Percentiles rank a stretch among this genome's conserved stretches.
These are phyloP conservation scores for Blastobotrys indianensis DNA, from an alignment of 1,139 yeast species.

Conservation along the genomic window DNA sequence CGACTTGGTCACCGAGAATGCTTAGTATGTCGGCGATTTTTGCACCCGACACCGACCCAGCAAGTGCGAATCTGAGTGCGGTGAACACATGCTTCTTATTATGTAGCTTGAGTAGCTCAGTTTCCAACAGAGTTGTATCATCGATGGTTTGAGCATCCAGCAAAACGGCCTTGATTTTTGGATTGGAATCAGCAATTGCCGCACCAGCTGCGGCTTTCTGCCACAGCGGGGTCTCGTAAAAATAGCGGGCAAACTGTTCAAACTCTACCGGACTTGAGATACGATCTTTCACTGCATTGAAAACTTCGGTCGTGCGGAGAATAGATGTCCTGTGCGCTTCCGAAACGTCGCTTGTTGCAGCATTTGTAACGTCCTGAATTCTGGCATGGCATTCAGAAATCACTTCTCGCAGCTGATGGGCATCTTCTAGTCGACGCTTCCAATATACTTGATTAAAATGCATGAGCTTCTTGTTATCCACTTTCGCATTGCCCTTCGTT, in stretches of 20 bases:
- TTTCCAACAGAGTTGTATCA: slow-evolving; percentile 4
- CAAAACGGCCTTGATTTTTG: background rate
- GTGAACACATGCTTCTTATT: slow-evolving; percentile 45
- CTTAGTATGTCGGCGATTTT: slow-evolving; percentile 11
- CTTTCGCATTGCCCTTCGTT: slow-evolving; percentile 92
- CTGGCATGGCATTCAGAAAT: slow-evolving; percentile 16
- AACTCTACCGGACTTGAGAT: slow-evolving; percentile 22
- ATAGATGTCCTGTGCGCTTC: slow-evolving; percentile 2
- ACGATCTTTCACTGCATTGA: slow-evolving; percentile 17
- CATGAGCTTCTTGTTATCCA: slow-evolving; percentile 65
- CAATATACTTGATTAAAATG: slow-evolving; percentile 69
- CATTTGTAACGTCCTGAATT: slow-evolving; percentile 5
- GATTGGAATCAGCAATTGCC: background rate
- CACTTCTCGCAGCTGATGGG: slow-evolving; percentile 15
- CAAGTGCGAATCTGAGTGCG: slow-evolving; percentile 61
- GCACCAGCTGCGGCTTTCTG: background rate
- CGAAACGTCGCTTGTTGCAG: slow-evolving; percentile 16
- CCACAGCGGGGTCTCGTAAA: slow-evolving; percentile 19
- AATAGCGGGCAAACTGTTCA: slow-evolving; percentile 17
- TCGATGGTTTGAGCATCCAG: background rate
- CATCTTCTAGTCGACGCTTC: slow-evolving; percentile 26
- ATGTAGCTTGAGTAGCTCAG: slow-evolving; percentile 4
- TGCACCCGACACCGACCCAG: slow-evolving; percentile 64
- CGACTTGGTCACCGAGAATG: slow-evolving; percentile 6
- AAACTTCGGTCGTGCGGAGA: slow-evolving; percentile 10